phyloP scores from a whole-genome alignment of 768 basidiomycete genomes.

The Lactarius hengduanensis region DNA sequence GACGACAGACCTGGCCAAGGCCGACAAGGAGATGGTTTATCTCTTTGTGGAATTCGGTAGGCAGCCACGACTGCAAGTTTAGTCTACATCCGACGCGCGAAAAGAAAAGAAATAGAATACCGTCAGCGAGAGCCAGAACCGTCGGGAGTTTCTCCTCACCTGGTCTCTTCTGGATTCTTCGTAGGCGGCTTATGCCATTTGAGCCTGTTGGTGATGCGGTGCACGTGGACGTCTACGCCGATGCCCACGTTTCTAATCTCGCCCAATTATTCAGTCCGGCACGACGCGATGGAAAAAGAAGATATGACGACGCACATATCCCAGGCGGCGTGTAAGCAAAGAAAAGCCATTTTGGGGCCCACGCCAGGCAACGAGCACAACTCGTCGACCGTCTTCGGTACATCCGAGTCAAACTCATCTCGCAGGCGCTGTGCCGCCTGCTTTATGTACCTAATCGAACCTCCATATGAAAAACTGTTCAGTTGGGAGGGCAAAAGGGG shows the following conservation, averaged over 20 bases:
- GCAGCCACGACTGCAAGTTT: constrained; percentile 83
- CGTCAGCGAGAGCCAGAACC: background rate
- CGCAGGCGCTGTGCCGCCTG: constrained; percentile 65
- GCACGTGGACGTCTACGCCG: constrained; percentile 95
- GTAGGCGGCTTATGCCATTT: constrained; percentile 90
- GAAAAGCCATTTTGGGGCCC: constrained; percentile 95
- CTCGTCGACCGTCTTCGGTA: constrained; percentile 86
- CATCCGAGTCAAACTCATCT: constrained; percentile 76
- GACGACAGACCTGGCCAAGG: constrained; percentile 68
- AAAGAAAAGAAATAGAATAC: background rate
- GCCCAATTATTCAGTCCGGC: background rate
- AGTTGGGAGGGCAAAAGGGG: background rate
- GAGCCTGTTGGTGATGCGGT: constrained; percentile 89
- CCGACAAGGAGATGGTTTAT: constrained; percentile 83
- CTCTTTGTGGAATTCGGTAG: constrained; percentile 64
- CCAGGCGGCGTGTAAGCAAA: constrained; percentile 83
- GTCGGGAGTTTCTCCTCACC: constrained; percentile 42
- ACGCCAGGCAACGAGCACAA: constrained; percentile 87
- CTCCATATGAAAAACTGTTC: background rate
- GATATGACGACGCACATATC: constrained; percentile 51
- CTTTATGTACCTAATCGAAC: constrained; percentile 60
- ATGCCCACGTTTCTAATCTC: constrained; percentile 74
- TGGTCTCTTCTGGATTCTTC: constrained; percentile 83
- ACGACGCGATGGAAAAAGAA: background rate
- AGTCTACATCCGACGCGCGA: constrained; percentile 41